phyloP scores from a whole-genome alignment of 352 stramenopile species.

The Globisporangium echinulatum region DNA sequence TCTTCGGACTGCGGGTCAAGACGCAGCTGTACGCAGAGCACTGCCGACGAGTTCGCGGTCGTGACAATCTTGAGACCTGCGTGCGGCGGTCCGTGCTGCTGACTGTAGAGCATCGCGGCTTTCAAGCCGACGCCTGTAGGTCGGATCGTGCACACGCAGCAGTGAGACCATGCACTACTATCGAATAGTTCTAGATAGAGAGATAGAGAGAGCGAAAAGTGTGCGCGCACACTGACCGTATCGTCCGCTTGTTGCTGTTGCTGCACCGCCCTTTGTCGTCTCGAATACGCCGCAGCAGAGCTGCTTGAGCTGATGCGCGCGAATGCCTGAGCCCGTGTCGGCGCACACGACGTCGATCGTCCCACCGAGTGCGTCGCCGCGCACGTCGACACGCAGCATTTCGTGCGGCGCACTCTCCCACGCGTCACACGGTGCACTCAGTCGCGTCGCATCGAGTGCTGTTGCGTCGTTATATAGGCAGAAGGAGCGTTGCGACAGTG shows the following conservation, averaged over 20 bases:
- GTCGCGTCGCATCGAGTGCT: conserved; percentile 60
- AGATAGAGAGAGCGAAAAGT: background rate
- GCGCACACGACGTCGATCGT: conserved; percentile 64
- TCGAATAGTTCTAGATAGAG: background rate
- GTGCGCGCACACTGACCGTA: conserved; percentile 25
- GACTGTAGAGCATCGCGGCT: conserved; percentile 67
- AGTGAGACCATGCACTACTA: no score
- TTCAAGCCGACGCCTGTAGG: conserved; percentile 64
- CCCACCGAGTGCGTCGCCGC: conserved; percentile 18
- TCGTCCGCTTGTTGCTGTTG: conserved; percentile 38
- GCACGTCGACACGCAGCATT: conserved; percentile 44
- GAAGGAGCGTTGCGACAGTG: background rate
- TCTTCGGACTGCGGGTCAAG: conserved; percentile 60
- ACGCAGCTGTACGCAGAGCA: conserved; percentile 62
- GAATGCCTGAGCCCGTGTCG: conserved; percentile 68
- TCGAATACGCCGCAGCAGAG: conserved; percentile 69
- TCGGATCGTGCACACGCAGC: no score
- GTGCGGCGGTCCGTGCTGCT: conserved; percentile 24
- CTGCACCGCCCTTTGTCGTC: conserved; percentile 39
- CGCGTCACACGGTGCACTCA: conserved; percentile 3
- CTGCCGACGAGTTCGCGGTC: conserved; percentile 47
- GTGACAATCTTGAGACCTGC: conserved; percentile 57
- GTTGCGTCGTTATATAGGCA: background rate
- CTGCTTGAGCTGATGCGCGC: conserved; percentile 49
- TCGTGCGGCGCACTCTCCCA: conserved; percentile 22